phyloP scores from a whole-genome alignment of 169 alveolate genomes.

The Sarcocystis neurona region DNA sequence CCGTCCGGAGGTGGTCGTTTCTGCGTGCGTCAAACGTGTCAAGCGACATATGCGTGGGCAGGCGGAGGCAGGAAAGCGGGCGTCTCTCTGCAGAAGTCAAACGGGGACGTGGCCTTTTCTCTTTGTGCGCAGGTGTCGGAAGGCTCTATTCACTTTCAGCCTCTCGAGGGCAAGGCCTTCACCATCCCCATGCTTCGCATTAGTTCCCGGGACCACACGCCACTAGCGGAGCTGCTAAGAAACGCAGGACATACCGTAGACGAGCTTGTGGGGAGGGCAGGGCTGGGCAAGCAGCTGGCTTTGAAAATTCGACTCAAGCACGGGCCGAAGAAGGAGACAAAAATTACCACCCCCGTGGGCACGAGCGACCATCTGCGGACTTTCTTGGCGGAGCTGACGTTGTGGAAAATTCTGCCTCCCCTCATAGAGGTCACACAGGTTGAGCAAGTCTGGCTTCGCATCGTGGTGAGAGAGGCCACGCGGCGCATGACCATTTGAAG shows the following conservation, averaged over 20 bases:
- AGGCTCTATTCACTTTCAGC: not conserved
- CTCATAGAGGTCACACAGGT: not conserved
- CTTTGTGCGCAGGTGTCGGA: not conserved
- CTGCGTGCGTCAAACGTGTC: no score
- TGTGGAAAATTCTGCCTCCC: constrained; percentile 21
- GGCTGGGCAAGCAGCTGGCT: not conserved
- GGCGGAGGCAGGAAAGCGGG: no score
- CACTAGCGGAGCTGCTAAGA: not conserved
- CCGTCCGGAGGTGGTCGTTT: no score
- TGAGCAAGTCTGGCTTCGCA: not conserved
- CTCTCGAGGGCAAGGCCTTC: not conserved
- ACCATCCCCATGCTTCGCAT: not conserved
- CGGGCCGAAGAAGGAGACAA: not conserved
- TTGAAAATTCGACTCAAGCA: not conserved
- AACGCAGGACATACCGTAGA: not conserved
- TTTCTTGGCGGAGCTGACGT: not conserved
- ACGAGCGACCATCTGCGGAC: not conserved
- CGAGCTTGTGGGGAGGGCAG: not conserved
- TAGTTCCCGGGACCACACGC: not conserved
- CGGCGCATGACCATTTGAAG: no score
- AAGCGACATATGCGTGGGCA: no score
- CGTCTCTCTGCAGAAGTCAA: no score
- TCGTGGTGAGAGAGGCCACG: not conserved
- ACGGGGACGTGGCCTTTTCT: not conserved
- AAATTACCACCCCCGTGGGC: constrained; percentile 13